phyloP scores from a whole-genome alignment of 257 asterid species.

The Nicotiana obtusifolia region DNA sequence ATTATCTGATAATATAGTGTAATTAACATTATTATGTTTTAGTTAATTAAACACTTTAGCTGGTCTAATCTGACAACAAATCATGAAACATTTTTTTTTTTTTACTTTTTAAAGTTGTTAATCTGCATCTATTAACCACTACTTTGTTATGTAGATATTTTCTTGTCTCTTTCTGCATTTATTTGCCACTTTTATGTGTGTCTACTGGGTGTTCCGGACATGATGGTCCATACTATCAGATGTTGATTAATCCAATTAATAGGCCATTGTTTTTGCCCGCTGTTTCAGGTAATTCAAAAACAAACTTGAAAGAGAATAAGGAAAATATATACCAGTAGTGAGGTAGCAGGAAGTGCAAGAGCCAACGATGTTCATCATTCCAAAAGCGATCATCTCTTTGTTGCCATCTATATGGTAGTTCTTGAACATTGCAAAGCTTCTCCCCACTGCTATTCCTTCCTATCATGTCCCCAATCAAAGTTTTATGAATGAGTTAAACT shows the following conservation, averaged over 20 bases:
- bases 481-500: too few species aligned
- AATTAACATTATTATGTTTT: too few species aligned
- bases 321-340: slow-evolving; percentile 53
- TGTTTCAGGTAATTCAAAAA: background rate
- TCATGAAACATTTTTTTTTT: too few species aligned
- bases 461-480: slow-evolving; percentile 15
- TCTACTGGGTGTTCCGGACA: background rate
- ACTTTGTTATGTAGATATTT: background rate
- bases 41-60: too few species aligned
- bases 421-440: slow-evolving; percentile 94
- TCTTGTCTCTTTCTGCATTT: background rate
- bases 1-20: too few species aligned
- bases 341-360: slow-evolving; percentile 91
- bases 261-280: too few species aligned
- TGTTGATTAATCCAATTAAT: too few species aligned
- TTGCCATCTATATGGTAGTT: slow-evolving; percentile 92
- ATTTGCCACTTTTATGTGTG: background rate
- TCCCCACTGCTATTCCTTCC: slow-evolving; percentile 98
- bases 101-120: too few species aligned
- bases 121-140: too few species aligned
- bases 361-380: slow-evolving; percentile 89
- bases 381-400: slow-evolving; percentile 96
- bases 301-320: background rate
- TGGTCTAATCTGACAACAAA: too few species aligned
- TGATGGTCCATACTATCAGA: background rate